phyloP scores from a whole-genome alignment of 768 basidiomycete species.

The Astraeus odoratus region DNA sequence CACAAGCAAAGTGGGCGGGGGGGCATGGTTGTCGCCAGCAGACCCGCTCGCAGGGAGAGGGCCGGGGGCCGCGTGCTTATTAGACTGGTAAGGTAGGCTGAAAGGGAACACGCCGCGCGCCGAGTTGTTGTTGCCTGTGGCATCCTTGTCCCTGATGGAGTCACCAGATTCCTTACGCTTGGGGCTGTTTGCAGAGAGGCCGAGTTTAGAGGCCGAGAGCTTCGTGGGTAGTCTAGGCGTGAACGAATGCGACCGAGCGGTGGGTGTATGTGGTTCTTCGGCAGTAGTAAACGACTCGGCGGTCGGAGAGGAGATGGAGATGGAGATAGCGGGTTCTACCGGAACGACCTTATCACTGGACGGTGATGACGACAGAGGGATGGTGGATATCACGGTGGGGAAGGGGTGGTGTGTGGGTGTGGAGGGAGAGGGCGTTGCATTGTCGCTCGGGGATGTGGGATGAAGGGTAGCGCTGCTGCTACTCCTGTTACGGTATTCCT shows the following conservation, averaged over 20 bases:
- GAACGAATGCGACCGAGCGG: constrained; percentile 62
- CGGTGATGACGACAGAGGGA: constrained; percentile 22
- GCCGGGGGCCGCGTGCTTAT: constrained; percentile 20
- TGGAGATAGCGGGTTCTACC: constrained; percentile 34
- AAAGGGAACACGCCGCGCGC: constrained; percentile 27
- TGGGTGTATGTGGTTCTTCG: constrained; percentile 38
- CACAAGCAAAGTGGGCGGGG: constrained; percentile 42
- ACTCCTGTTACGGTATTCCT: constrained; percentile 58
- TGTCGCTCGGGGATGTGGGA: constrained; percentile 29
- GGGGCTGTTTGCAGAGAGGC: constrained; percentile 41
- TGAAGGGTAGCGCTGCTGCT: constrained; percentile 47
- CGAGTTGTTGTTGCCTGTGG: constrained; percentile 1
- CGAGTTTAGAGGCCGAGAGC: constrained; percentile 47
- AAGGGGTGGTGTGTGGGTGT: constrained; percentile 36
- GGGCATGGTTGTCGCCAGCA: constrained; percentile 27
- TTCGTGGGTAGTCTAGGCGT: constrained; percentile 68
- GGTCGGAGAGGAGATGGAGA: constrained; percentile 41
- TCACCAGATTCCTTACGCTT: constrained; percentile 47
- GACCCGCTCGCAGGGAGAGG: constrained; percentile 6
- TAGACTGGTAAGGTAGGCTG: constrained; percentile 20
- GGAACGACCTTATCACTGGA: constrained; percentile 10
- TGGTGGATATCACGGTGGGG: constrained; percentile 26
- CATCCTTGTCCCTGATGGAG: constrained; percentile 26
- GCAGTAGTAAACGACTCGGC: constrained; percentile 29
- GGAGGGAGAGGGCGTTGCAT: constrained; percentile 18